Evolutionary conservation across 176 grass and related monocot genomes (phyloP).

Genomic region (Rhynchospora tenuis): DNA sequence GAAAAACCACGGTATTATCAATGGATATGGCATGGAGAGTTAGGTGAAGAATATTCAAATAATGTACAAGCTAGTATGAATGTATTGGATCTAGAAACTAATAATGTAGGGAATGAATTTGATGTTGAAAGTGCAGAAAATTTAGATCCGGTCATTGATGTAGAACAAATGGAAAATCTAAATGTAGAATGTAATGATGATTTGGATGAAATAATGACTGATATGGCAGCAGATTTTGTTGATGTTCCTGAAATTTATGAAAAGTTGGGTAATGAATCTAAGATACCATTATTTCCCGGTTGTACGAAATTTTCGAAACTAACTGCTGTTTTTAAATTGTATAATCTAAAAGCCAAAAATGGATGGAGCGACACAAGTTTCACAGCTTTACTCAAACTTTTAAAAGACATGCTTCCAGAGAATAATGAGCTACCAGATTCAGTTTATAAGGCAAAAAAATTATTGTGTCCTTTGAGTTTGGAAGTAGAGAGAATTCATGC

Average conservation of each 20-base stretch:
- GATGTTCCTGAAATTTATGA: background rate
- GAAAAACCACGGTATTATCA: background rate
- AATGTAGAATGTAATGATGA: background rate
- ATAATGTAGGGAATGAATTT: too few relatives aligned
- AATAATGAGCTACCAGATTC: constrained; percentile 12
- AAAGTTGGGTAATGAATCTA: background rate
- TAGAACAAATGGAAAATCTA: background rate
- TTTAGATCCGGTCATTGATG: background rate
- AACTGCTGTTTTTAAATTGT: background rate
- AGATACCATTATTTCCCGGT: background rate
- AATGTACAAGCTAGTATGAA: background rate
- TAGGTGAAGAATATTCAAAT: background rate
- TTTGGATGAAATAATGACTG: background rate
- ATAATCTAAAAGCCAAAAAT: background rate
- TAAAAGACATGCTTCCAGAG: background rate
- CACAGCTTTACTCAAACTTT: background rate
- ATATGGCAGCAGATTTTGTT: background rate
- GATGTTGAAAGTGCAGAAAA: too few relatives aligned
- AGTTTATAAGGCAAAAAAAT: constrained; percentile 20
- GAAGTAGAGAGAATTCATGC: constrained; percentile 14
- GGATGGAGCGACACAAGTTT: background rate
- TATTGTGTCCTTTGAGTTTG: background rate
- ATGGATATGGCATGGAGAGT: background rate
- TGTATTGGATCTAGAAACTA: background rate
- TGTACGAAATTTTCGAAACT: background rate